Base-by-base conservation (phyloP, 495 filamentous ascomycete genomes). In the Penicillium canescens region DNA sequence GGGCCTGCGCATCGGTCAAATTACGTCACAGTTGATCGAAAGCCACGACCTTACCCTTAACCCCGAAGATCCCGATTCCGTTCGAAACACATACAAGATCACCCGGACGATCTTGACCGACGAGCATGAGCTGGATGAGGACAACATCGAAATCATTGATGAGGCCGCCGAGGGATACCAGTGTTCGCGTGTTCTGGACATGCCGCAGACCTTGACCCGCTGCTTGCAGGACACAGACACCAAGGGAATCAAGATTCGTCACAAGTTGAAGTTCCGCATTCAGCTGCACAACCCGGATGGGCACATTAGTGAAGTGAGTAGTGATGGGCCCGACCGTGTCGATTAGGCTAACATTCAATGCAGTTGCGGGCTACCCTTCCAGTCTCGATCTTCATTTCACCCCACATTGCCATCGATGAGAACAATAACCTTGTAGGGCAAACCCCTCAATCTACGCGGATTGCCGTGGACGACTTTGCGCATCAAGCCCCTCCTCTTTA, bases 261-360 rank as follows among this genome's bases (percentile, higher is more conserved):
- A 98, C 66, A 93, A 91, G 72, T 75, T 96, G 43, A 88, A 86
- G 69, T 81, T 97, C 63, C 86, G 87, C 48, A 84, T 98, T 50
- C 87, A 91, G 55, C 78, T 98, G 28, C 86, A 90, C 57, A 97
- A 98, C 59, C 93, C 94, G 1, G 94, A 98, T 70, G 92, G 90
- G 0, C 94, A 97, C 67, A 78, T 90, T 39, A 96, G 91, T 44
- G 91, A 97, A 77, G 86, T 89, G 73, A 56, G 78, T 51, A 6
- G 6, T 23, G 11, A 11, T 1, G 26, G 13, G 3, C 12, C 1
- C 11, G 14, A 36, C 2, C 39, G 21, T 16, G 9, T 13, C 13
- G 20, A 14, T 6, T 4, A 34, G 16, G 38, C 59, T 70, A 50
- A 68, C 50, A 1, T 38, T 18, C 4, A 9, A 45, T 28, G 34